Base-by-base conservation (phyloP, 2,329 filamentous ascomycete genomes). In the Xylariaceae sp. region DNA sequence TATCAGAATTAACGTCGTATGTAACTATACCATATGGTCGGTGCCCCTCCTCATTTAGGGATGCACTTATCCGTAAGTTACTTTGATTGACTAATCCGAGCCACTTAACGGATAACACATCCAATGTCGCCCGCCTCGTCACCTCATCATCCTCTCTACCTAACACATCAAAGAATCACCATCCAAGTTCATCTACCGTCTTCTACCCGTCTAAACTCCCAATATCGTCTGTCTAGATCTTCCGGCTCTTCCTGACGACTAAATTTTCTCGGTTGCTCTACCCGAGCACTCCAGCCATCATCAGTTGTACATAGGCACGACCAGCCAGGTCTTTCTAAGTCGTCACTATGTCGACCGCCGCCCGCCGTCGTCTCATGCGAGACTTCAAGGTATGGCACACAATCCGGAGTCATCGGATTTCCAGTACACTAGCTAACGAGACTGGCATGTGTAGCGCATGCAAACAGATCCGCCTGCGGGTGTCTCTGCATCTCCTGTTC, bases 391-490 rank as follows among this genome's bases (percentile, higher is more conserved):
- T 95, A 64, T 55, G 55, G 53, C 48, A 43, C 55, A 50, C 37
- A 47, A 49, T 37, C 39, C 54, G 44, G 45, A 50, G 48, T 50
- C 53, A 29, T 47, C 12, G 59, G 37, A 11, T n/a, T 12, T 44
- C 43, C 26, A 43, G 45, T 9, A 41, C 35, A 31, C 35, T 53
- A 47, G 53, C 64, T 65, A 50, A 67, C 56, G 58, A 51, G 44
- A 55, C 58, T 19, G 50, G 55, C 37, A 12, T 8, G 27, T 51
- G 52, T 70, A 96, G 91, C 91, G 94, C 74, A 99, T 99, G 92
- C 94, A 99, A 77, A 97, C 92, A 45, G 94, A 99, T 70, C 94
- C 94, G 71, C 94, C 94, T 7, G 92, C 92, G 50, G 94, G 94
- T 55, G 92, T 99, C 51, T 97, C 92, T 62, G 94, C 94, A 12